phyloP scores from a whole-genome alignment of 345 rosid genomes.

The Viola odorata region DNA sequence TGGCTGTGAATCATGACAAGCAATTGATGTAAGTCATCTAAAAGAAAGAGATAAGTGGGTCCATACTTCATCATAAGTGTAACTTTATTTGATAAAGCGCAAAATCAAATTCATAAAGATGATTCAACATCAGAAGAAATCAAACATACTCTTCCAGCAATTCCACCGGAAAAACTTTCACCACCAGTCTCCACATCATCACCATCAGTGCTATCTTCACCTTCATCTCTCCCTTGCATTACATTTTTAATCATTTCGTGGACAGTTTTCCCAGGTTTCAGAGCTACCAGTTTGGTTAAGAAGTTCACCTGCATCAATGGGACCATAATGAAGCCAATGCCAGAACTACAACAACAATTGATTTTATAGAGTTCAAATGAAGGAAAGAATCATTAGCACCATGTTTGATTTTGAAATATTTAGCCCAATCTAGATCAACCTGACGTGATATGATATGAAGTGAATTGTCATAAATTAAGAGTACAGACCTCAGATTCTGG shows the following conservation, averaged over 20 bases:
- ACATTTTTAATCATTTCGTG: slow-evolving; percentile 77
- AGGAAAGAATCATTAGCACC: too few relatives aligned
- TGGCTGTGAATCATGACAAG: slow-evolving; percentile 40
- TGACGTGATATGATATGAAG: not conserved
- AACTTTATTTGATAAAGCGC: not conserved
- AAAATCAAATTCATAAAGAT: not conserved
- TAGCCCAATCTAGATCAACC: not conserved
- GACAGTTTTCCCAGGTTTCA: slow-evolving; percentile 76
- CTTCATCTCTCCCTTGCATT: slow-evolving; percentile 91
- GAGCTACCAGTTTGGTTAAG: slow-evolving; percentile 77
- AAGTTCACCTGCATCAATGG: slow-evolving; percentile 63
- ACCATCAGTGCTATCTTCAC: slow-evolving; percentile 58
- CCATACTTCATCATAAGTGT: slow-evolving; percentile 2
- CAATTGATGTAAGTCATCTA: slow-evolving; percentile 11
- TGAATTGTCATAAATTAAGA: not conserved
- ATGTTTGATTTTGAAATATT: too few relatives aligned
- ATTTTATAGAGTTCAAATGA: not conserved
- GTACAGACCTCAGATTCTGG: slow-evolving; percentile 80
- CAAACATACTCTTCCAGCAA: slow-evolving; percentile 64
- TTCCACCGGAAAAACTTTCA: slow-evolving; percentile 34
- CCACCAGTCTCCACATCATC: slow-evolving; percentile 26
- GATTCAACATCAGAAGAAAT: not conserved
- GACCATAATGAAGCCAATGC: slow-evolving; percentile 4
- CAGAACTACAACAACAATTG: not conserved
- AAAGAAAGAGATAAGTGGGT: slow-evolving; percentile 7